Percentiles rank a stretch among this genome's conserved stretches.
phyloP scores from a whole-genome alignment of 345 rosid species.

The Pugionium dolabratum region DNA sequence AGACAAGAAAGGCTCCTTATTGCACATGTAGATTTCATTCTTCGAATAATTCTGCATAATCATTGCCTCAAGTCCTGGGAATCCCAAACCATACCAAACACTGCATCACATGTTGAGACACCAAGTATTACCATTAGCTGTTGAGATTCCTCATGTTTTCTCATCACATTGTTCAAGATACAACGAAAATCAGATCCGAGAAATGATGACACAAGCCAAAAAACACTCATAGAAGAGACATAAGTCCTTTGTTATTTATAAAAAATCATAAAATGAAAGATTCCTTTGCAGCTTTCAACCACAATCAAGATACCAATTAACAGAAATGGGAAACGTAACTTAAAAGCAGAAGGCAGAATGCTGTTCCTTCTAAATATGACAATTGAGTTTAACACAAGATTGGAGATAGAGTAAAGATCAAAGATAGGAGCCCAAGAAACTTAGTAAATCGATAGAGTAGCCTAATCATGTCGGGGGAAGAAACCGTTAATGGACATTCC shows the following conservation, averaged over 20 bases:
- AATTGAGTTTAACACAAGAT: neutral
- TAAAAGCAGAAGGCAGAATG: slow-evolving; percentile 12
- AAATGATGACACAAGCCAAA: slow-evolving; percentile 4
- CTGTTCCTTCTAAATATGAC: neutral
- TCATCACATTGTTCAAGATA: neutral
- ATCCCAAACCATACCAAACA: neutral
- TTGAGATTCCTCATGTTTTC: neutral
- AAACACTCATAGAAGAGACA: neutral
- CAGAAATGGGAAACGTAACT: neutral
- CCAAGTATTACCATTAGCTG: neutral
- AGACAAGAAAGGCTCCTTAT: slow-evolving; percentile 41
- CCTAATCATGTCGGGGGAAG: slow-evolving; percentile 48
- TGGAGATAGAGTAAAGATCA: neutral
- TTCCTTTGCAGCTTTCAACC: neutral
- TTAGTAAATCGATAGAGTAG: neutral
- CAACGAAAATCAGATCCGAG: neutral
- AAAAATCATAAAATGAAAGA: neutral
- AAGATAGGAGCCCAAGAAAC: slow-evolving; percentile 4
- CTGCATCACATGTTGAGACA: neutral
- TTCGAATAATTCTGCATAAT: neutral
- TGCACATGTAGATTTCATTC: too few species aligned
- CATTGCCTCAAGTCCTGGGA: neutral
- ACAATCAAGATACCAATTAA: neutral
- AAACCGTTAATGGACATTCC: slow-evolving; percentile 42
- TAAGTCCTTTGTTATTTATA: neutral